Evolutionary conservation across 306 rosid genomes (phyloP), one percentile per base, ranked within the genome.

Genomic region (Cicer yamashitae): DNA sequence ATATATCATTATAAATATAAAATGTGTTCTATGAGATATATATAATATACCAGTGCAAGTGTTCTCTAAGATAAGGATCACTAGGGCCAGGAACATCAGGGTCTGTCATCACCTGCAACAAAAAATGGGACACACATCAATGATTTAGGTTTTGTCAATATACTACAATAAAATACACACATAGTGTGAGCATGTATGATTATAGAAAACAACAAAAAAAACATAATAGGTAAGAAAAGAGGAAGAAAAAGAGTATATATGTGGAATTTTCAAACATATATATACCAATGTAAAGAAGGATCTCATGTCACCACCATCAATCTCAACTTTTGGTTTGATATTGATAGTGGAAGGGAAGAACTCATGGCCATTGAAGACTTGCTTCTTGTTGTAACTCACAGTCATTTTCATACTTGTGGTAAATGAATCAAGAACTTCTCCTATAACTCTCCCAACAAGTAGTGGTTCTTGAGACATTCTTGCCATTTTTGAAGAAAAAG

Each of bases 21-120:
- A 18, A 18, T 18, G 20, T 18, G 20, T 18, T 18, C 20, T 18
- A 2, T 22, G 30, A 22, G 3, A 22, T 22, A 22, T 25, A 25
- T 1, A 25, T 65, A 17, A 8, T 86, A 22, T 67, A 92, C 98
- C 98, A 92, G 87, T 92, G 98, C 57, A 92, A 84, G 88, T 92
- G 98, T 70, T 93, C 98, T 77, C 91, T 90, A 11, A 90, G 81
- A 70, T 93, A 93, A 83, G 98, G 98, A 78, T 93, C 98, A 86
- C 98, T 93, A 64, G 98, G 98, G 78, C 98, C 98, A 66, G 98
- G 96, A 78, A 89, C 92, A 90, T 93, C 98, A 14, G 96, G 98
- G 78, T 93, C 98, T n/a, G 96, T 93, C 94, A 93, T 86, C 44
- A 93, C 81, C 98, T 93, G 81, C 57, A 84, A 70, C 7, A 10